These are phyloP conservation scores for Tranzscheliella williamsii DNA, from an alignment of 1,284 basidiomycete species.

Conservation along the genomic window DNA sequence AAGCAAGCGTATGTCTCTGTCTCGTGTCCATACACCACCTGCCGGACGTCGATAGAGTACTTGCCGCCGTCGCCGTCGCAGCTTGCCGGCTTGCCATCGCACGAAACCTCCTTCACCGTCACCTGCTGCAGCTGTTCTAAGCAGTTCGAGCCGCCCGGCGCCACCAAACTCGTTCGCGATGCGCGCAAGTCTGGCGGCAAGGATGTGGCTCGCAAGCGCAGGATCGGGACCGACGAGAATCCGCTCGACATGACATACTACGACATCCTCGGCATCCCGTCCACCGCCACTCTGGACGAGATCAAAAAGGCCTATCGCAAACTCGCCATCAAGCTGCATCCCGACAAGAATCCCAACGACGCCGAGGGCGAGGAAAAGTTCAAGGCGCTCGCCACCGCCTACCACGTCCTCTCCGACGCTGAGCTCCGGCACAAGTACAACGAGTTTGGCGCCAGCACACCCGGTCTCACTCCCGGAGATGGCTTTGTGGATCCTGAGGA, in stretches of 20 bases:
- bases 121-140: slow-evolving; percentile 52
- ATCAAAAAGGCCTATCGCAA: slow-evolving; percentile 96
- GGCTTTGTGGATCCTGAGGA: slow-evolving; percentile 74
- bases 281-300: slow-evolving; percentile 77
- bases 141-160: slow-evolving; percentile 57
- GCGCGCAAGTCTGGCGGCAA: slow-evolving; percentile 37
- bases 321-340: slow-evolving; percentile 82
- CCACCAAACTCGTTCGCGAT: slow-evolving; percentile 50
- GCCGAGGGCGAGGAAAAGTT: slow-evolving; percentile 82
- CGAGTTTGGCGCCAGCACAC: slow-evolving; percentile 67
- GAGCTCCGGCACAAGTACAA: slow-evolving; percentile 87
- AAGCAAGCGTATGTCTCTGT: slow-evolving; percentile 51
- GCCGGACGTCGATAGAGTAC: slow-evolving; percentile 54
- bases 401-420: slow-evolving; percentile 75
- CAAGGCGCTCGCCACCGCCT: slow-evolving; percentile 67
- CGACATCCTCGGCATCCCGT: slow-evolving; percentile 74
- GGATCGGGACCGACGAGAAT: slow-evolving; percentile 59
- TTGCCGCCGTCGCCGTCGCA: slow-evolving; percentile 33
- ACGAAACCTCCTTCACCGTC: slow-evolving; percentile 55
- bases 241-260: slow-evolving; percentile 60
- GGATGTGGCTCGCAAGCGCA: slow-evolving; percentile 37
- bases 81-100: slow-evolving; percentile 30
- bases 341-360: slow-evolving; percentile 84
- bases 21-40: slow-evolving; percentile 54
- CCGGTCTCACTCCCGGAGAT: slow-evolving; percentile 55